These are phyloP conservation scores for Penicillium sp. DNA, from an alignment of 2,329 filamentous ascomycete species.

Conservation along the genomic window DNA sequence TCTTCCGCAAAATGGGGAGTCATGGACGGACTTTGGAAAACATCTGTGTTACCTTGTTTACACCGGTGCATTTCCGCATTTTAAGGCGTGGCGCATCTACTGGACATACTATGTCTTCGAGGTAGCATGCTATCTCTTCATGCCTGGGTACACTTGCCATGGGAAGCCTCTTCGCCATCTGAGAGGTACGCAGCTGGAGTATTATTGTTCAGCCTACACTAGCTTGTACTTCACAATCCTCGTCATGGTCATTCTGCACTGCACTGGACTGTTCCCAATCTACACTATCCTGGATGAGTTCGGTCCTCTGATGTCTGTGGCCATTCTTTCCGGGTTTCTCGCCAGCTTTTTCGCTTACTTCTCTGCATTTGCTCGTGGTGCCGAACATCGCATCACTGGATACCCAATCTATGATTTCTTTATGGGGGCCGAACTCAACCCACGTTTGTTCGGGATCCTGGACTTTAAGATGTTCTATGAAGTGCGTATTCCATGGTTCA, in stretches of 20 bases:
- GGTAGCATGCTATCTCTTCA: slow-evolving; percentile 73
- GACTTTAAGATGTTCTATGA: slow-evolving; percentile 97
- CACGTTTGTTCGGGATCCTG: slow-evolving; percentile 74
- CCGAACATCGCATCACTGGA: slow-evolving; percentile 86
- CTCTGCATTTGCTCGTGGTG: slow-evolving; percentile 76
- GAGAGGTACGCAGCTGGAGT: slow-evolving; percentile 77
- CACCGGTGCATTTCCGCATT: slow-evolving; percentile 76
- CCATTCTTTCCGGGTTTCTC: slow-evolving; percentile 83
- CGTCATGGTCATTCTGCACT: slow-evolving; percentile 67
- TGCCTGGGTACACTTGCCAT: slow-evolving; percentile 82
- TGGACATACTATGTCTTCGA: slow-evolving; percentile 89
- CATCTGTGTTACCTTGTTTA: slow-evolving; percentile 72
- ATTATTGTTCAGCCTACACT: slow-evolving; percentile 86
- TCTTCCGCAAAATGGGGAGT: slow-evolving; percentile 61
- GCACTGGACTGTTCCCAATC: slow-evolving; percentile 76
- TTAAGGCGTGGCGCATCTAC: slow-evolving; percentile 86
- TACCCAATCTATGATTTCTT: slow-evolving; percentile 81
- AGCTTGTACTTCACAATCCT: slow-evolving; percentile 83
- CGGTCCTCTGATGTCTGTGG: slow-evolving; percentile 84
- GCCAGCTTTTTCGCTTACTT: slow-evolving; percentile 79
- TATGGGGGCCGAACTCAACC: slow-evolving; percentile 84
- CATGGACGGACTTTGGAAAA: slow-evolving; percentile 64
- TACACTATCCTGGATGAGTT: slow-evolving; percentile 94
- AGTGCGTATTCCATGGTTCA: slow-evolving; percentile 91
- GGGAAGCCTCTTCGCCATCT: slow-evolving; percentile 83